Evolutionary conservation across 139 green algal species (phyloP), one percentile per base, ranked within the genome.

Genomic region (Zygnema circumcarinatum): DNA sequence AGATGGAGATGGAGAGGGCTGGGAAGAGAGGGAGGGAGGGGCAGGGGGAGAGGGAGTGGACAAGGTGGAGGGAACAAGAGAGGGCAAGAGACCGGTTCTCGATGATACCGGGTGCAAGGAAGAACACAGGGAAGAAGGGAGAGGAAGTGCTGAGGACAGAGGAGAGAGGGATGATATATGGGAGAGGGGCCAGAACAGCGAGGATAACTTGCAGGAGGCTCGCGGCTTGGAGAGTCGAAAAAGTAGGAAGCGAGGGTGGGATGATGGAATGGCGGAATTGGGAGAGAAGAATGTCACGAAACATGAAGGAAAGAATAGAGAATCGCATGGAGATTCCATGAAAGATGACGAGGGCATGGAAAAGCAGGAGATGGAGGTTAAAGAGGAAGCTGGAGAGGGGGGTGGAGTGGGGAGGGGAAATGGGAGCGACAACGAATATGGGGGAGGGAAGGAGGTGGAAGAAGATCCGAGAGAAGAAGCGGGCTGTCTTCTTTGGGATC

Each of bases 391-490:
- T n/a, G 69, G 7, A 41, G 35, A 78, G 16, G 16, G 11, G 7
- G 7, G 16, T 25, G 36, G 69, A 41, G 69, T 78, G 11, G 69
- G 16, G 3, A 20, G 69, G 11, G 16, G 16, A 52, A 11, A 78
- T 39, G 69, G 69, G 11, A 41, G 36, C 35, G 69, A 41, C 7
- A 41, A 78, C 69, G 69, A 39, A 7, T 39, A 78, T 16, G 16
- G 69, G 3, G 47, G 7, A 62, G 47, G 47, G 47, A 62, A 16
- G 16, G 47, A 62, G 47, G 7, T 62, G 47, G 69, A 78, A 20
- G 69, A 78, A 78, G 69, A 78, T 41, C 35, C 69, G 11, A 78
- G 69, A 20, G 69, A 78, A 78, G 69, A 78, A 78, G 69, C 69
- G 3, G 69, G 69, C 69, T 78, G 69, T 78, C 7, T 78, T 39